phyloP scores from a whole-genome alignment of 345 rosid species.

The Bruguiera parviflora region DNA sequence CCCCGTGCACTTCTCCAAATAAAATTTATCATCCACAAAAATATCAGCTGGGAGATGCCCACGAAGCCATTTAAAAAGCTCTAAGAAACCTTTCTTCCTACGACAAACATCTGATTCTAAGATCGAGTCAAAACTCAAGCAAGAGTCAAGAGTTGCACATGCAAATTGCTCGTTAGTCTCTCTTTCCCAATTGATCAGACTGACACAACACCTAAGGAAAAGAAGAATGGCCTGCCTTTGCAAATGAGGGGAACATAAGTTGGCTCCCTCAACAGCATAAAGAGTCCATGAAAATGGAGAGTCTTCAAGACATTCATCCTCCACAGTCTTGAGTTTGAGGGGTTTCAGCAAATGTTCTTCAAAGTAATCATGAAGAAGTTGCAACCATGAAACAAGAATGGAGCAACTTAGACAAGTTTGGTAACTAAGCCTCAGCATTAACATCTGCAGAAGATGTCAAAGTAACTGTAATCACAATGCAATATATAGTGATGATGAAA shows the following conservation, averaged over 20 bases:
- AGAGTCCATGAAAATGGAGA: constrained; percentile 63
- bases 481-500: background rate
- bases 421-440: constrained; percentile 72
- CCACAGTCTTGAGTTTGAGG: constrained; percentile 24
- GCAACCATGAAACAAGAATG: constrained; percentile 59
- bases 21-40: constrained; percentile 29
- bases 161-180: constrained; percentile 33
- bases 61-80: constrained; percentile 61
- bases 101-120: constrained; percentile 21
- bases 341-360: constrained; percentile 46
- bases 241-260: constrained; percentile 41
- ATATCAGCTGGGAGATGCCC: constrained; percentile 34
- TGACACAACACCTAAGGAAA: constrained; percentile 63
- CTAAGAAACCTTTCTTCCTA: constrained; percentile 47
- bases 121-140: constrained; percentile 21
- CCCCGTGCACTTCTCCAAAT: constrained; percentile 38
- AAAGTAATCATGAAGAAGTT: constrained; percentile 57
- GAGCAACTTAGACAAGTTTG: constrained; percentile 35
- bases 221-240: constrained; percentile 65
- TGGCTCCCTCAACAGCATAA: constrained; percentile 32
- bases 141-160: constrained; percentile 23
- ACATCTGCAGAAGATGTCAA: constrained; percentile 48
- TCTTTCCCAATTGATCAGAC: constrained; percentile 42
- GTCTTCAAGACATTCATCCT: constrained; percentile 56
- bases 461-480: background rate